Base-by-base conservation (phyloP, 805 yeast species). In the Monosporozyma servazzii region DNA sequence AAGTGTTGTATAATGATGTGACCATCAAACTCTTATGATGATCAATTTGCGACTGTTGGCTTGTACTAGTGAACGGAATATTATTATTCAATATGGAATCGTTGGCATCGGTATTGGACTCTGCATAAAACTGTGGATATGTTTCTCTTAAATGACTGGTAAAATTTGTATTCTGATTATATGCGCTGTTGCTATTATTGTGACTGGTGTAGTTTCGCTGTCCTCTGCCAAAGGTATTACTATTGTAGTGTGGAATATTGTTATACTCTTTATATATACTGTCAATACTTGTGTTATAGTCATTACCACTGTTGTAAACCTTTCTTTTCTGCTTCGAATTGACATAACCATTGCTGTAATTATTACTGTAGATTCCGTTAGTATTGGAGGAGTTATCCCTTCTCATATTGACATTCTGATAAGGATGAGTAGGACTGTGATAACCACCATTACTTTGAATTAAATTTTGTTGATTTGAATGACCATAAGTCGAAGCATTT, bases 91-190 rank as follows among this genome's bases (percentile, higher is more conserved):
- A 33, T 7, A 33, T 30, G 33, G 33, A 18, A 37, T 4, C 8
- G 23, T 17, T 37, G 41, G 15, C 15, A 7, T 36, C 20, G n/a
- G 4, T 37, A 33, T 18, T 17, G 44, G 54, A 37, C 4, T 37
- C 15, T 18, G 41, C 54, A 48, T 55, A 55, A 36, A 56, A 57
- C 40, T 61, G 64, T 4, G 65, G 59, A 39, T 61, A 60, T 0
- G 61, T 53, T 45, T 60, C 59, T 39, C 56, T 63, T 33, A 60
- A 56, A 48, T 62, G 64, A 25, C 50, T 51, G 13, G 59, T 50
- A 9, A 61, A 51, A 20, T 45, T 48, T 2, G 56, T 46, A 50
- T 52, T 54, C n/a, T 50, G 48, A 39, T 21, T 42, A 48, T 48
- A 23, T 23, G 30, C 15, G 11, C 6, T 18, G 3, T 11, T 8